Evolutionary conservation across 2,329 filamentous ascomycete genomes (phyloP), one percentile per base, ranked within the genome.

Genomic region (Chalaropsis ovoidea): DNA sequence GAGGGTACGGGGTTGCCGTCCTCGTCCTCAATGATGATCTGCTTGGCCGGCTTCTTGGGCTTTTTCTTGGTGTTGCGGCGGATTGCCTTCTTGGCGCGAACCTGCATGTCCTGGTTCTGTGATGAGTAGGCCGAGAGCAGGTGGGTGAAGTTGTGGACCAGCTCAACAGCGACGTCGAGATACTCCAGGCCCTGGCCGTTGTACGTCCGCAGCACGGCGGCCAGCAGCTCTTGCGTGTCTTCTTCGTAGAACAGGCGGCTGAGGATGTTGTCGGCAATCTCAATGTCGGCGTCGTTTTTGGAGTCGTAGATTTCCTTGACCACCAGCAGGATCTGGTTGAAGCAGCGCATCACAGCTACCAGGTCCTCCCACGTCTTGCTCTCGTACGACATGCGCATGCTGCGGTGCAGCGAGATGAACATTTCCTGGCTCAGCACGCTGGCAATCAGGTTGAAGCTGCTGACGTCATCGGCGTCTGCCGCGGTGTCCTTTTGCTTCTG

Each of bases 181-280:
- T 96, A 99, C 65, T 91, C 89, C 70, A 96, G 94, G 0, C 90
- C 89, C 76, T 97, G 94, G 68, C 93, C 90, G 70, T 95, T 95
- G 77, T 95, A 97, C n/a, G 82, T 86, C 69, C 87, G 82, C 0
- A 93, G 80, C 64, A 96, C 88, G 67, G 86, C 83, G 39, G 93
- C 82, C 63, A 99, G 83, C 27, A 89, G 82, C 68, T 99, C 93
- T 72, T 99, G 92, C 0, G 92, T 96, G 0, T 89, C 84, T 72
- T 97, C 91, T 75, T 99, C 94, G 76, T 99, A 99, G 74, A 99
- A 99, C n/a, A 99, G 90, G 68, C 93, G 89, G 71, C 88, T 95
- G 63, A 96, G 84, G 13, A 95, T 96, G 70, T 99, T 99, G 73
- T 99, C 93, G 0, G 94, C 93, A 73, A 99, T 97, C 71, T 97